Conservation (phyloP, 2,329 filamentous ascomycete genomes). For the Colletotrichum spinosum region DNA sequence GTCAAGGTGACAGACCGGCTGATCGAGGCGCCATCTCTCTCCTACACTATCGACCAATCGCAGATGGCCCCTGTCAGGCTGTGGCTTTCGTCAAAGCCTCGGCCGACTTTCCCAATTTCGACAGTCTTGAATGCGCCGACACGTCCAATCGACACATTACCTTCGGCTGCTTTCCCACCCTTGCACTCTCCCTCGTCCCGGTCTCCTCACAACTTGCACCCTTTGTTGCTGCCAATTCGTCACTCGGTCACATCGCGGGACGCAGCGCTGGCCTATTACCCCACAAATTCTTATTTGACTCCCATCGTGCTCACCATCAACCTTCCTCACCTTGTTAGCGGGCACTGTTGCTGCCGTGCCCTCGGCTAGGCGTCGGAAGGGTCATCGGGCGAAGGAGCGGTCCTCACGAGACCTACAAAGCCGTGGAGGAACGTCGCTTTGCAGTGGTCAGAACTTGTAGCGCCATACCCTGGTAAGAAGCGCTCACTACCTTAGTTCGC, state of each 20-base stretch:
- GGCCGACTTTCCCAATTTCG: slow-evolving; percentile 29
- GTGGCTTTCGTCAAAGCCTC: slow-evolving; percentile 21
- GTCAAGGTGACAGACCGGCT: slow-evolving; percentile 29
- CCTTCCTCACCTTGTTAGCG: slow-evolving; percentile 3
- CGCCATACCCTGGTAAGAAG: slow-evolving; percentile 34
- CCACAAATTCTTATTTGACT: slow-evolving; percentile 34
- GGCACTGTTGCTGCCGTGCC: slow-evolving; percentile 27
- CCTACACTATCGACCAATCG: slow-evolving; percentile 14
- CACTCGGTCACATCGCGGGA: slow-evolving; percentile 30
- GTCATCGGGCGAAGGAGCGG: slow-evolving; percentile 16
- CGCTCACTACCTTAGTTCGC: slow-evolving; percentile 9
- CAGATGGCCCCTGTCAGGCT: neutral
- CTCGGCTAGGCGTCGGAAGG: slow-evolving; percentile 9
- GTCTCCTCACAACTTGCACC: slow-evolving; percentile 22
- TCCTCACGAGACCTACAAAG: slow-evolving; percentile 24
- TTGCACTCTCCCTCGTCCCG: slow-evolving; percentile 14
- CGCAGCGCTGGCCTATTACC: slow-evolving; percentile 21
- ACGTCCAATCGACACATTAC: slow-evolving; percentile 24
- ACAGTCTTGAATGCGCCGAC: slow-evolving; percentile 15
- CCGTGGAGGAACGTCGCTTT: neutral
- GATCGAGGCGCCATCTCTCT: slow-evolving; percentile 10
- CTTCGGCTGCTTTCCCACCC: slow-evolving; percentile 21
- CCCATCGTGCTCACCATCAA: neutral
- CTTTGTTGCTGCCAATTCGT: slow-evolving; percentile 21
- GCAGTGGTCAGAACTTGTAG: neutral